Percentiles rank a stretch among this genome's conserved stretches.
Evolutionary conservation across 768 basidiomycete genomes (phyloP).

Genomic region (Macrolepiota albuminosa): DNA sequence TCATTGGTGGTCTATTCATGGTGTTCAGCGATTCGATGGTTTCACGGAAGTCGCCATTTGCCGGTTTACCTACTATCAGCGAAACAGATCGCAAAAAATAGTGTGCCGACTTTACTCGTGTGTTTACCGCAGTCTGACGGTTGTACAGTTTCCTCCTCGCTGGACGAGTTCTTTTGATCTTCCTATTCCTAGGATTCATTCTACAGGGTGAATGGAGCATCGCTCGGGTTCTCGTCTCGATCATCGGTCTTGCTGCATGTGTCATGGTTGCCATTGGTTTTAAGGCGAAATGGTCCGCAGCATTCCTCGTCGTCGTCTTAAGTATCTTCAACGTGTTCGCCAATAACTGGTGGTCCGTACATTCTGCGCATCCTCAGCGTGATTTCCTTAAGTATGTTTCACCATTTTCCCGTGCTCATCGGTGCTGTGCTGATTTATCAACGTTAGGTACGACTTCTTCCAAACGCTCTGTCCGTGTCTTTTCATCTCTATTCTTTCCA

Average conservation of each 20-base stretch:
- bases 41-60: constrained; percentile 82
- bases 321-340: constrained; percentile 96
- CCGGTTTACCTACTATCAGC: constrained; percentile 83
- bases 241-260: constrained; percentile 89
- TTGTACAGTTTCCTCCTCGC: constrained; percentile 84
- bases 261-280: constrained; percentile 97
- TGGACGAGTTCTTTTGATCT: constrained; percentile 94
- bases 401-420: neutral
- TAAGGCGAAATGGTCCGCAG: constrained; percentile 98
- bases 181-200: constrained; percentile 98
- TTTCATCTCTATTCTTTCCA: neutral
- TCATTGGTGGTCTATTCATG: constrained; percentile 98
- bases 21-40: constrained; percentile 96
- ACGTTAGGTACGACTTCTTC: constrained; percentile 92
- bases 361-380: constrained; percentile 87
- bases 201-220: constrained; percentile 90
- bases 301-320: constrained; percentile 88
- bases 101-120: constrained; percentile 38
- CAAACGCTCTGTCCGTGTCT: constrained; percentile 73
- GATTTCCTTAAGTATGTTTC: constrained; percentile 91
- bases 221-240: constrained; percentile 78
- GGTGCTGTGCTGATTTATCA: constrained; percentile 16
- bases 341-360: constrained; percentile 98
- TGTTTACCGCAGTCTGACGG: neutral
- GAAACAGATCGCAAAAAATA: constrained; percentile 99